phyloP scores from a whole-genome alignment of 345 rosid species.

The Salix udensis region DNA sequence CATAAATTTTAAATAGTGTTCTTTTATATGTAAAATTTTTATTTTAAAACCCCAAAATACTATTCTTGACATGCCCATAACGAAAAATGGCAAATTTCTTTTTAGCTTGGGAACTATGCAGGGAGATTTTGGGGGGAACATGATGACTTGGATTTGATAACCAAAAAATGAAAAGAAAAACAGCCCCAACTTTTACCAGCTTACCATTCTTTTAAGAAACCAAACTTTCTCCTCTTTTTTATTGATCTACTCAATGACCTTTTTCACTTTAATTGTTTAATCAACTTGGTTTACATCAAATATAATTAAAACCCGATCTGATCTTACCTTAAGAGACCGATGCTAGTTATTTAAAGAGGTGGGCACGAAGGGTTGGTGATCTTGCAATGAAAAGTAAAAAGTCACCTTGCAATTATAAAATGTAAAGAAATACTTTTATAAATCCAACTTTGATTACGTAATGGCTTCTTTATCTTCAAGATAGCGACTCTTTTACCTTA shows the following conservation, averaged over 20 bases:
- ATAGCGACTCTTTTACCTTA: neutral
- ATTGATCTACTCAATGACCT: neutral
- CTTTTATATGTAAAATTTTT: too few species aligned
- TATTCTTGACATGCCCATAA: neutral
- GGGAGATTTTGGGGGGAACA: neutral
- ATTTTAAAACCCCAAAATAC: too few species aligned
- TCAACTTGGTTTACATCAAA: neutral
- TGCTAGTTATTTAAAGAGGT: neutral
- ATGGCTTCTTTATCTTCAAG: neutral
- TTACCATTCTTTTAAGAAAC: slow-evolving; percentile 14
- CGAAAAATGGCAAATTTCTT: neutral
- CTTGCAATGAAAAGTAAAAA: neutral
- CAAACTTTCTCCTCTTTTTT: neutral
- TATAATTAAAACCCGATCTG: neutral
- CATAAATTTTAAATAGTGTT: too few species aligned
- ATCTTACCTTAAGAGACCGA: neutral
- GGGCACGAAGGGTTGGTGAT: too few species aligned
- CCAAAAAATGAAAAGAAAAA: neutral
- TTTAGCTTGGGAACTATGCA: too few species aligned
- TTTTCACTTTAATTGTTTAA: neutral
- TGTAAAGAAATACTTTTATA: neutral
- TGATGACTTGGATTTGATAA: neutral
- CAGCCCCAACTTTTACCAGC: neutral
- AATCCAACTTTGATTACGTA: neutral
- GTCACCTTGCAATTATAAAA: neutral